Percentiles rank a stretch among this genome's conserved stretches.
These are phyloP conservation scores for Dactylellina haptotyla DNA, from an alignment of 2,329 filamentous ascomycete genomes.

Conservation along the genomic window DNA sequence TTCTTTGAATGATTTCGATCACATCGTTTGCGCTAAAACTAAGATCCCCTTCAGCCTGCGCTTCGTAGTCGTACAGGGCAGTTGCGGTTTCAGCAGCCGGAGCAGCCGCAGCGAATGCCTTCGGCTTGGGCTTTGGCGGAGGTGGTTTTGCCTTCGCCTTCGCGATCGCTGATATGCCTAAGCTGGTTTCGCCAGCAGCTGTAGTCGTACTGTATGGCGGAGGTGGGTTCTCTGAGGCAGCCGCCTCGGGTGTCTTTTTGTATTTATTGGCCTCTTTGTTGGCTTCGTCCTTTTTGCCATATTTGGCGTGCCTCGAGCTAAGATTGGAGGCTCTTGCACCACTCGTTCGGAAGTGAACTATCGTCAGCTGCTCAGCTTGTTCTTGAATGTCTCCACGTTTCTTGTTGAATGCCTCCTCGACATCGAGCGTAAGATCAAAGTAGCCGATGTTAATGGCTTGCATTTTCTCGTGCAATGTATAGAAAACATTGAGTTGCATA, in stretches of 20 bases:
- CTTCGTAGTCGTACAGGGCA: slow-evolving; percentile 94
- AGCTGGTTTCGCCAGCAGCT: slow-evolving; percentile 59
- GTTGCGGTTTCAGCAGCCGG: slow-evolving; percentile 71
- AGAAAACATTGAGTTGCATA: slow-evolving; percentile 99
- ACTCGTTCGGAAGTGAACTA: slow-evolving; percentile 90
- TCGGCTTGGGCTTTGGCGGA: slow-evolving; percentile 83
- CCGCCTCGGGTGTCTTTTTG: slow-evolving; percentile 57
- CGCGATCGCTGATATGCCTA: slow-evolving; percentile 71
- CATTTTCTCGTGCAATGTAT: slow-evolving; percentile 98
- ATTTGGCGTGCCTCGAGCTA: slow-evolving; percentile 64
- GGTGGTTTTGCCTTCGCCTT: slow-evolving; percentile 73
- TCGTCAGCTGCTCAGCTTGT: slow-evolving; percentile 81
- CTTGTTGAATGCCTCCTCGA: slow-evolving; percentile 87
- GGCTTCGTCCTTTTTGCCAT: slow-evolving; percentile 61
- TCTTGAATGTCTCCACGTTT: slow-evolving; percentile 91
- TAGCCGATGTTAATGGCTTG: slow-evolving; percentile 97
- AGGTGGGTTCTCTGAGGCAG: slow-evolving; percentile 70
- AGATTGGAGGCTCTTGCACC: slow-evolving; percentile 68
- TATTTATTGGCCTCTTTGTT: slow-evolving; percentile 60
- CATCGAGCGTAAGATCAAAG: slow-evolving; percentile 89
- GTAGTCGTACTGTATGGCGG: slow-evolving; percentile 74
- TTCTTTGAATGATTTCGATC: slow-evolving; percentile 86
- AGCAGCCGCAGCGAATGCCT: slow-evolving; percentile 70
- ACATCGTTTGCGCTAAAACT: slow-evolving; percentile 88
- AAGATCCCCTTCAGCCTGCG: slow-evolving; percentile 91